A percentile compares a stretch with the other conserved stretches of the same genome.
phyloP scores from a whole-genome alignment of 2,329 filamentous ascomycete genomes.

The Fusarium sp. region DNA sequence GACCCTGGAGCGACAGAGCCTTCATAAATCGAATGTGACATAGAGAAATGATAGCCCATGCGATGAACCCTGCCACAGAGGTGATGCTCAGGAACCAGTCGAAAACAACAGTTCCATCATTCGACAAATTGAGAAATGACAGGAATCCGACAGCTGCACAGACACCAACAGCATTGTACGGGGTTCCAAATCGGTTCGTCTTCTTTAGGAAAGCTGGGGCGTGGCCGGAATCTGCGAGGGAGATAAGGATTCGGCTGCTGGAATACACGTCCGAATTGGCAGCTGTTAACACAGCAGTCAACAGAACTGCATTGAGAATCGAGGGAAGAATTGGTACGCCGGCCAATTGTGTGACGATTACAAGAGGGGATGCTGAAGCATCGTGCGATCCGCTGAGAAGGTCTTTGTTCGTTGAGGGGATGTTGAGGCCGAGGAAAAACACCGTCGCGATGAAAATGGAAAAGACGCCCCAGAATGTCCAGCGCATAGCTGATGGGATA shows the following conservation, averaged over 20 bases:
- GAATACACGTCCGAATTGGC: slow-evolving; percentile 74
- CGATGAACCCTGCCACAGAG: slow-evolving; percentile 71
- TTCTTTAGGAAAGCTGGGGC: slow-evolving; percentile 71
- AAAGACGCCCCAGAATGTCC: slow-evolving; percentile 47
- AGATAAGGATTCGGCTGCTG: slow-evolving; percentile 76
- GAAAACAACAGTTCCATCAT: slow-evolving; percentile 73
- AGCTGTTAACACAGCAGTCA: slow-evolving; percentile 74
- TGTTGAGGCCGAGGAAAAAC: slow-evolving; percentile 27
- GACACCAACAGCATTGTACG: slow-evolving; percentile 64
- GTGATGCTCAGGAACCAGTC: slow-evolving; percentile 79
- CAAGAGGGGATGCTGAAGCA: slow-evolving; percentile 71
- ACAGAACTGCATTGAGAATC: slow-evolving; percentile 75
- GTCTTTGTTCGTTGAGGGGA: slow-evolving; percentile 58
- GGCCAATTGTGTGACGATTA: slow-evolving; percentile 75
- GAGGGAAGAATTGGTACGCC: slow-evolving; percentile 73
- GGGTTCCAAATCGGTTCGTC: slow-evolving; percentile 73
- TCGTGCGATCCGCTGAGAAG: slow-evolving; percentile 63
- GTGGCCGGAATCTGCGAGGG: slow-evolving; percentile 74
- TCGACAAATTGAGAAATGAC: slow-evolving; percentile 77
- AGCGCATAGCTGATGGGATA: slow-evolving; percentile 50
- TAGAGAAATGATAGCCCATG: slow-evolving; percentile 70
- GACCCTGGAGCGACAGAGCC: slow-evolving; percentile 65
- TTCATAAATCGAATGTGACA: slow-evolving; percentile 71
- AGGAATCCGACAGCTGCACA: slow-evolving; percentile 73
- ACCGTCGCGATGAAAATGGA: slow-evolving; percentile 30